Conservation (phyloP, 352 stramenopile species). For the Phytophthora aleatoria region DNA sequence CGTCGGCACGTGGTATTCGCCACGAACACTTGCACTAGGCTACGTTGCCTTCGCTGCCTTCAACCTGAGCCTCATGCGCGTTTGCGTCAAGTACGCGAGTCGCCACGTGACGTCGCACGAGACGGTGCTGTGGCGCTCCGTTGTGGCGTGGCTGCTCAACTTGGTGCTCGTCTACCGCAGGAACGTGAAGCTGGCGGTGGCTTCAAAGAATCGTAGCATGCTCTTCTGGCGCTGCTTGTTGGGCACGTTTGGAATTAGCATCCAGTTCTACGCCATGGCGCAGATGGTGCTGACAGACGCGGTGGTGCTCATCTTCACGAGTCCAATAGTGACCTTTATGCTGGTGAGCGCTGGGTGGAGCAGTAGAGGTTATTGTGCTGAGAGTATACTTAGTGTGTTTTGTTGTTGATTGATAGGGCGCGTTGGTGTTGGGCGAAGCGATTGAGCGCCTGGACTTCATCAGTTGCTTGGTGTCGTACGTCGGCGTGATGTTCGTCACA, state of each 20-base stretch:
- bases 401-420: slow-evolving; percentile 11
- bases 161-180: slow-evolving; percentile 35
- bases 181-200: slow-evolving; percentile 29
- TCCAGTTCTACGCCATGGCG: slow-evolving; percentile 69
- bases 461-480: slow-evolving; percentile 46
- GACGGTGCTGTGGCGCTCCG: slow-evolving; percentile 50
- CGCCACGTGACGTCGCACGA: slow-evolving; percentile 48
- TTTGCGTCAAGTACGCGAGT: slow-evolving; percentile 59
- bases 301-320: slow-evolving; percentile 69
- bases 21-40: slow-evolving; percentile 33
- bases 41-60: slow-evolving; percentile 53
- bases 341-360: slow-evolving; percentile 43
- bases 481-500: slow-evolving; percentile 57
- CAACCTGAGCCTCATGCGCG: slow-evolving; percentile 64
- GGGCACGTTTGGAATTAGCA: slow-evolving; percentile 50
- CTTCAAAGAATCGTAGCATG: slow-evolving; percentile 26
- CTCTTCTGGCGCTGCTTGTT: slow-evolving; percentile 60
- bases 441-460: slow-evolving; percentile 52
- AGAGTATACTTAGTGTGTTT: not conserved
- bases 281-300: slow-evolving; percentile 73
- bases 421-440: slow-evolving; percentile 36
- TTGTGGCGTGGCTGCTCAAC: slow-evolving; percentile 54
- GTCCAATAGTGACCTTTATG: slow-evolving; percentile 60
- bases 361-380: slow-evolving; percentile 42
- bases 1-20: slow-evolving; percentile 16